Percentiles rank a stretch among this genome's conserved stretches.
These are phyloP conservation scores for Blastobotrys peoriensis DNA, from an alignment of 805 yeast genomes.

Conservation along the genomic window DNA sequence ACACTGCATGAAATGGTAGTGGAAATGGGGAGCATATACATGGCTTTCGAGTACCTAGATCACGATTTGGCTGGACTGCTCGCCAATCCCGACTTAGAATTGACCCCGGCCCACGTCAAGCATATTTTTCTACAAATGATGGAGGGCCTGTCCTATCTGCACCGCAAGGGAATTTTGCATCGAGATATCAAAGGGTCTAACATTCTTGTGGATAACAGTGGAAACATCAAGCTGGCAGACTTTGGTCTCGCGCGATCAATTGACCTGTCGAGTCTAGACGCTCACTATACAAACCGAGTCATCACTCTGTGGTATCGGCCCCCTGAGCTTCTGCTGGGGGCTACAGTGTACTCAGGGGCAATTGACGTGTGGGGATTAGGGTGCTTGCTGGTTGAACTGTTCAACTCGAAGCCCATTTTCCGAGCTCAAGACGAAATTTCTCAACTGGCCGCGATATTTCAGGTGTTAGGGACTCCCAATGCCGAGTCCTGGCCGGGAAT, in stretches of 20 bases:
- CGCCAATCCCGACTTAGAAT: conserved; percentile 60
- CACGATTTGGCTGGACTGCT: conserved; percentile 88
- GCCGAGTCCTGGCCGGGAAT: conserved; percentile 68
- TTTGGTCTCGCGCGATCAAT: conserved; percentile 75
- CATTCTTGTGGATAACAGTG: conserved; percentile 66
- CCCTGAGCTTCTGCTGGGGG: conserved; percentile 85
- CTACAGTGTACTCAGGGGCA: conserved; percentile 83
- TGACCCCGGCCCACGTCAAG: conserved; percentile 67
- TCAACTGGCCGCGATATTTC: conserved; percentile 70
- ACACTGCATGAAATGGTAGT: conserved; percentile 87
- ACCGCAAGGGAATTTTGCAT: conserved; percentile 55
- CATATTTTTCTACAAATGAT: conserved; percentile 72
- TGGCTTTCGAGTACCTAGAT: conserved; percentile 91
- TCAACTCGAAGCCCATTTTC: conserved; percentile 67
- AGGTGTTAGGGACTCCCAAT: conserved; percentile 83
- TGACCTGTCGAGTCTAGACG: conserved; percentile 34
- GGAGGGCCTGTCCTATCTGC: conserved; percentile 76
- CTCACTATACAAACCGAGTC: conserved; percentile 90
- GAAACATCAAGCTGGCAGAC: conserved; percentile 85
- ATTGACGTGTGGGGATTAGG: conserved; percentile 98
- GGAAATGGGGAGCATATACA: conserved; percentile 62
- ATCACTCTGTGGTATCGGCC: conserved; percentile 98
- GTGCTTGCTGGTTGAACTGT: conserved; percentile 78
- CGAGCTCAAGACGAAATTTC: conserved; percentile 86
- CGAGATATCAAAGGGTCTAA: conserved; percentile 95